Conservation (phyloP, 2,329 filamentous ascomycete species). For the Alternaria metachromatica region DNA sequence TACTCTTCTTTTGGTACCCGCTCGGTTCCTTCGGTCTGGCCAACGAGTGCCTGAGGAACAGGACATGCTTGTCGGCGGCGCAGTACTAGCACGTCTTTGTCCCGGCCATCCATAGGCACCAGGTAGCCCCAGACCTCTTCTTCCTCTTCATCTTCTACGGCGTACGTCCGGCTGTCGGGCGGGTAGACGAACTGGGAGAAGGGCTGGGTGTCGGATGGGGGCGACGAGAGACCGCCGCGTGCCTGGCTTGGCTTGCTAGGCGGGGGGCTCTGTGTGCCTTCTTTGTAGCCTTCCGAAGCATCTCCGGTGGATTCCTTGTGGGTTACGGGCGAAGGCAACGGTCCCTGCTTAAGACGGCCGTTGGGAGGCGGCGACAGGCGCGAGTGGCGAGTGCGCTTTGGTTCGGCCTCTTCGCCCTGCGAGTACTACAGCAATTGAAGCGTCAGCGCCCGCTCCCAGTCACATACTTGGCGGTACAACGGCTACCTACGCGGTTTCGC, state of each 20-base stretch:
- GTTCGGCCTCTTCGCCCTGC: conserved; percentile 67
- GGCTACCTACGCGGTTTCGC: conserved; percentile 71
- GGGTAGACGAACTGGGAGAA: conserved; percentile 83
- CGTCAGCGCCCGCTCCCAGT: conserved; percentile 20
- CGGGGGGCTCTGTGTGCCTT: conserved; percentile 74
- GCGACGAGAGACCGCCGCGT: conserved; percentile 60
- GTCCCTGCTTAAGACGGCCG: conserved; percentile 60
- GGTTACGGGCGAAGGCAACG: conserved; percentile 83
- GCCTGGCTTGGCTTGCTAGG: conserved; percentile 49
- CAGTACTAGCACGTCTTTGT: conserved; percentile 74
- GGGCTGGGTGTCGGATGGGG: conserved; percentile 74
- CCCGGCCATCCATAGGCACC: conserved; percentile 76
- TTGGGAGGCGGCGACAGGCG: conserved; percentile 59
- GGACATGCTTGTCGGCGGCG: conserved; percentile 76
- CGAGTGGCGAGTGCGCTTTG: conserved; percentile 85
- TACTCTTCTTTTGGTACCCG: conserved; percentile 59
- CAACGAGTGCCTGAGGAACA: conserved; percentile 53
- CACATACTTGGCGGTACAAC: not conserved
- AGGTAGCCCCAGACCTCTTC: conserved; percentile 97
- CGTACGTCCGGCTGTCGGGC: conserved; percentile 74
- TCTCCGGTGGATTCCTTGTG: conserved; percentile 65
- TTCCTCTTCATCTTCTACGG: conserved; percentile 81
- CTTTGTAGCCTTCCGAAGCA: conserved; percentile 67
- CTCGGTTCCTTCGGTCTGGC: conserved; percentile 51
- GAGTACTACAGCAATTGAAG: conserved; percentile 63